A percentile compares a stretch with the other conserved stretches of the same genome.
Conservation (phyloP, 768 basidiomycete genomes). For the Botryobasidium botryosum region DNA sequence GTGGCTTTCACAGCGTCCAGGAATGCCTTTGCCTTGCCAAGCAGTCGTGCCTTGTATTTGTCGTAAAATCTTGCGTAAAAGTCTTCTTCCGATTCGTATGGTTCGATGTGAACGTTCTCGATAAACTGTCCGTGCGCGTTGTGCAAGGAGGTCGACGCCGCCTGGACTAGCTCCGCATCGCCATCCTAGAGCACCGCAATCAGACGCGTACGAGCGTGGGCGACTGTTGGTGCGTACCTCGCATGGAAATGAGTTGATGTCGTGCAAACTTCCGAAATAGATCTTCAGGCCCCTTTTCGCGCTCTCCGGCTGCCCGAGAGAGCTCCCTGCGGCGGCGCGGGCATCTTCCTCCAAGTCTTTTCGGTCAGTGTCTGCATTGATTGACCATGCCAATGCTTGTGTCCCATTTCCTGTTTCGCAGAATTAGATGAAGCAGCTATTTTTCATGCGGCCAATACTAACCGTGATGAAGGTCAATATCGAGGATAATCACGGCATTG, state of each 20-base stretch:
- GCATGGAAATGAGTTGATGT: constrained; percentile 82
- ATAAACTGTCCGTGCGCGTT: constrained; percentile 77
- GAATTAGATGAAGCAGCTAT: too few species aligned
- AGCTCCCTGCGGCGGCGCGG: constrained; percentile 22
- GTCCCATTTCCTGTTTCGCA: constrained; percentile 82
- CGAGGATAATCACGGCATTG: constrained; percentile 67
- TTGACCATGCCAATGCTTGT: constrained; percentile 77
- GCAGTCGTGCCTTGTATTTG: constrained; percentile 38
- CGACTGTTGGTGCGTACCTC: constrained; percentile 34
- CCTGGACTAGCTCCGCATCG: constrained; percentile 57
- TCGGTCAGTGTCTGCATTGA: constrained; percentile 75
- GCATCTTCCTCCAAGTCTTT: constrained; percentile 39
- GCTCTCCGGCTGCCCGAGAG: constrained; percentile 18
- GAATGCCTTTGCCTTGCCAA: constrained; percentile 56
- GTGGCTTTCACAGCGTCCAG: constrained; percentile 38
- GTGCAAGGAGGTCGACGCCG: constrained; percentile 68
- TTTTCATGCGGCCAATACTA: too few species aligned
- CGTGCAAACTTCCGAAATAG: constrained; percentile 89
- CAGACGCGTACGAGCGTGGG: not conserved
- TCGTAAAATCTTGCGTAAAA: constrained; percentile 66
- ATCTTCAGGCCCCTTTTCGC: constrained; percentile 31
- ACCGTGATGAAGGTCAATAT: constrained; percentile 90
- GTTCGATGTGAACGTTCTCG: constrained; percentile 68
- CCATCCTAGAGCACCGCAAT: constrained; percentile 41
- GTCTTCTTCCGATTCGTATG: constrained; percentile 50